These are phyloP conservation scores for Solanum hybrid DNA, from an alignment of 305 asterid species.

Conservation along the genomic window DNA sequence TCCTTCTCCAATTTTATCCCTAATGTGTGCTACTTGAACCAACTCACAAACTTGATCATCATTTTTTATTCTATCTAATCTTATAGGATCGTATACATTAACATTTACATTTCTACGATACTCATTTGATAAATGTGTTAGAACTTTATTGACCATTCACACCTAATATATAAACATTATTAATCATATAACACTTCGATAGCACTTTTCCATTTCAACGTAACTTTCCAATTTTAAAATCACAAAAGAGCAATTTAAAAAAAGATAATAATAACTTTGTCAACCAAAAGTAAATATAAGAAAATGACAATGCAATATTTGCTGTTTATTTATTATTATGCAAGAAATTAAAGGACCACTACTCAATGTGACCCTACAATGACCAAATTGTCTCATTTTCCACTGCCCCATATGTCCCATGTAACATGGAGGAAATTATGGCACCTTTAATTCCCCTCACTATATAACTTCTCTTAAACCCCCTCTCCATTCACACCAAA, in stretches of 20 bases:
- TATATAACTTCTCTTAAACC: slow-evolving; percentile 19
- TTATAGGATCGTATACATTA: not conserved
- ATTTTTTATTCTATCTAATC: not conserved
- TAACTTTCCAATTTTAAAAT: not conserved
- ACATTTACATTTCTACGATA: not conserved
- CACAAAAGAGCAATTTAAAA: not conserved
- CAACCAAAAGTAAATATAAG: not conserved
- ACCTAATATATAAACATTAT: not conserved
- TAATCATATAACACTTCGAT: not conserved
- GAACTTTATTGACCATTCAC: not conserved
- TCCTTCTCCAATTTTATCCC: not conserved
- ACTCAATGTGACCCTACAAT: slow-evolving; percentile 6
- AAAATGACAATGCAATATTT: not conserved
- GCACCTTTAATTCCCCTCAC: slow-evolving; percentile 22
- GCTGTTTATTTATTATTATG: not conserved
- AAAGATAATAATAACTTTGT: not conserved
- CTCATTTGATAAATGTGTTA: not conserved
- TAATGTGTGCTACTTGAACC: not conserved
- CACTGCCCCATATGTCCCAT: slow-evolving; percentile 38
- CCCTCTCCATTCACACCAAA: not conserved
- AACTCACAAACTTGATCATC: not conserved
- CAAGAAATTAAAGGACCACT: not conserved
- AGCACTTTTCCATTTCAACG: not conserved
- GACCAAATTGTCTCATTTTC: slow-evolving; percentile 44
- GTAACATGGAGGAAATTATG: slow-evolving; percentile 59